Base-by-base conservation (phyloP, 306 rosid species). In the Acacia crassicarpa region DNA sequence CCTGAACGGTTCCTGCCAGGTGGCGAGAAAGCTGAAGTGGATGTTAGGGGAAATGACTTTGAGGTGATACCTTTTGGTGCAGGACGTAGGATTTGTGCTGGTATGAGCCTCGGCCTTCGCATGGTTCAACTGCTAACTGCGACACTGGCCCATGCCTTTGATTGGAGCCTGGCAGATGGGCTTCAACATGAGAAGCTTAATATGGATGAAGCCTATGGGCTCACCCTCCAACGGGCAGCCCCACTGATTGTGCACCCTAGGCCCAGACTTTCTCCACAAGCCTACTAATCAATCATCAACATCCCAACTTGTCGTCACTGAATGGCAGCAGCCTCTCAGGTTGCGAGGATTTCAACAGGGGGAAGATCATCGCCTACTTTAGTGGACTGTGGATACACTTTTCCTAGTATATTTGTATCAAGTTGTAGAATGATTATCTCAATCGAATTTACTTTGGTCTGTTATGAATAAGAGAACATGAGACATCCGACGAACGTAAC, bases 21-120 rank as follows among this genome's bases (percentile, higher is more conserved):
- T 1, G 89, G 94, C 0, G 94, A 90, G 56, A 92, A 91, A 69
- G 78, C 79, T 44, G n/a, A 75, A 12, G 94, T 86, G 3, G 97
- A 93, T 35, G n/a, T 93, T 5, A 87, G 30, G 16, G 98, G 97
- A 2, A 91, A 89, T 65, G 84, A 94, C 15, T 93, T 94, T 23
- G 98, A 91, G 86, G 88, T 80, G 17, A 90, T 94, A 13, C 98
- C 97, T 0, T 94, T 94, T 20, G 95, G 98, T 19, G 94, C 95
- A 0, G 98, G 97, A 15, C 88, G 95, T 1, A 93, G 97, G 51
- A 91, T 94, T 2, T 93, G 97, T 69, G 97, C 81, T 0, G 97
- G 97, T 1, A 77, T 91, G 92, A 89, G 80, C 77, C 80, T 93
- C 45, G 98, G 97, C 32, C 6, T 91, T 2, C 82, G 93, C 7